Base-by-base conservation (phyloP, 495 filamentous ascomycete species). In the Penicillium malachiteum region DNA sequence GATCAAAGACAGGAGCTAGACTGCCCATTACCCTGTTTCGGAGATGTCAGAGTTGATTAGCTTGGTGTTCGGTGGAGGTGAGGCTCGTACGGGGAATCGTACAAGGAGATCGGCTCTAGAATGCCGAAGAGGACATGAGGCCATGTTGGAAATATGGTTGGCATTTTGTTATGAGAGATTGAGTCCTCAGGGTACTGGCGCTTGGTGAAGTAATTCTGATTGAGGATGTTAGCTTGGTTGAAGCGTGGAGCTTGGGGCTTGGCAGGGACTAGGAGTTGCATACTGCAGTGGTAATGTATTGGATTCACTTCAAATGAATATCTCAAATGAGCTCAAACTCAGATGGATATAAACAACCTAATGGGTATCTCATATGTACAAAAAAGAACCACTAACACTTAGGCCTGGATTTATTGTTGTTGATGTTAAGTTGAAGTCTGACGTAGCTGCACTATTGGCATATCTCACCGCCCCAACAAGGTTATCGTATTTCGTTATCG, bases 51-150 rank as follows among this genome's bases (percentile, higher is more conserved):
- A 21, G 59, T 52, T 54, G 43, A 17, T 45, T 26, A 26, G 30
- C 37, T 58, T 31, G 38, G n/a, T 50, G 18, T 58, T 39, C 35
- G 39, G 57, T 26, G 43, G 10, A 9, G 34, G 33, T 53, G 45
- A 33, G 14, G 11, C 44, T 52, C 34, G 21, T 43, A 13, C 18
- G 48, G 53, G 61, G 45, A 40, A 34, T 52, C 76, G 70, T 81
- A 87, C 84, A 87, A 75, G 14, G 84, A 84, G 42, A 90, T 66
- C 5, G 88, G 88, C 68, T 91, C 88, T 37, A 89, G 56, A 53
- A 90, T 57, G 30, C 62, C 73, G 37, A 78, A 82, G 21, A 77
- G 57, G 47, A 77, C 48, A 48, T 72, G 66, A 12, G 75, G 74
- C 71, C 73, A 76, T 52, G 66, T 56, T 46, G 75, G 75, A 41